phyloP scores from a whole-genome alignment of 441 rosid genomes.

The Erysimum cheiri region DNA sequence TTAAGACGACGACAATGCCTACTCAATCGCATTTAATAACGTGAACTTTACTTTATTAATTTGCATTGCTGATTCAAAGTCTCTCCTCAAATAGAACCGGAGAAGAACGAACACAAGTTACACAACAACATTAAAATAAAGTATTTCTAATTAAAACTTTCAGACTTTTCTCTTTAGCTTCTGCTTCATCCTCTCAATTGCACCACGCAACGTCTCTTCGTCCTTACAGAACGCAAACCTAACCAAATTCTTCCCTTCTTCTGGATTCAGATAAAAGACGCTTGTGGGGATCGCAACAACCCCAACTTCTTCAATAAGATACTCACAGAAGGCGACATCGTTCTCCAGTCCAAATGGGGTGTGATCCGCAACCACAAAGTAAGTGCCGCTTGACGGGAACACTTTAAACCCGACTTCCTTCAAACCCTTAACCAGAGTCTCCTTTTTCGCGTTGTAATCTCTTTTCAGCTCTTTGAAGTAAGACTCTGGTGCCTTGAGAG shows the following conservation, averaged over 20 bases:
- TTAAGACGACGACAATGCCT: not conserved
- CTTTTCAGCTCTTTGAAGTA: conserved; percentile 73
- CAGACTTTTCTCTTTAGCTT: conserved; percentile 62
- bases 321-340: conserved; percentile 85
- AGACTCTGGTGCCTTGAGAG: conserved; percentile 81
- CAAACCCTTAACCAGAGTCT: conserved; percentile 79
- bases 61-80: conserved; percentile 29
- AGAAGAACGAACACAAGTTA: conserved; percentile 19
- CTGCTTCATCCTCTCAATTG: conserved; percentile 84
- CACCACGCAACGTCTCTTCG: conserved; percentile 74
- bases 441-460: conserved; percentile 78
- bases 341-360: conserved; percentile 79
- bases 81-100: conserved; percentile 29
- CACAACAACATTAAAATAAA: conserved; percentile 5
- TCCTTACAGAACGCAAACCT: conserved; percentile 93
- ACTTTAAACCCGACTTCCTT: conserved; percentile 81
- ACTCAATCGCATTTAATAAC: conserved; percentile 1
- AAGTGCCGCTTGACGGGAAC: conserved; percentile 89
- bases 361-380: conserved; percentile 87
- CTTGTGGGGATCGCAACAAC: conserved; percentile 89
- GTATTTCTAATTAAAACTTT: conserved; percentile 21
- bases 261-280: conserved; percentile 81
- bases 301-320: conserved; percentile 87
- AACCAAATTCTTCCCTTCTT: conserved; percentile 89
- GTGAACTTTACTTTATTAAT: conserved; percentile 18